A percentile compares a stretch with the other conserved stretches of the same genome.
Conservation (phyloP, 768 basidiomycete genomes). For the Termitomyces titanicus region DNA sequence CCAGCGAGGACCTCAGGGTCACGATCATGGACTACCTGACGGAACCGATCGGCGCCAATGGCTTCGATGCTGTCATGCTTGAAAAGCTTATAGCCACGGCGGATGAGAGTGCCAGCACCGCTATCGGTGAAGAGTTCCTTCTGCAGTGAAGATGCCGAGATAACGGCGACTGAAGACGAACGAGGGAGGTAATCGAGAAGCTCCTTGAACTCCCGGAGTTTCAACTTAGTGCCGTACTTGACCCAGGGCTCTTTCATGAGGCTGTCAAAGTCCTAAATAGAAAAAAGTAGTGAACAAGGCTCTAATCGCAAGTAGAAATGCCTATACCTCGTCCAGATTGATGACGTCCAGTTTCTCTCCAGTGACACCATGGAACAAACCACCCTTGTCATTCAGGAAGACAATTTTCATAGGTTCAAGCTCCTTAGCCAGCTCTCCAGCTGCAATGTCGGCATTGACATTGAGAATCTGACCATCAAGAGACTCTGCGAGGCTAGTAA, state of each 20-base stretch:
- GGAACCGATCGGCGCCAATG: slow-evolving; percentile 91
- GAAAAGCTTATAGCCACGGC: slow-evolving; percentile 97
- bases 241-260: slow-evolving; percentile 99
- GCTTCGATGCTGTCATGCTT: slow-evolving; percentile 78
- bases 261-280: slow-evolving; percentile 80
- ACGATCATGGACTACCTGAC: slow-evolving; percentile 92
- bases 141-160: slow-evolving; percentile 87
- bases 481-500: slow-evolving; percentile 92
- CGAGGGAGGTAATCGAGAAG: slow-evolving; percentile 97
- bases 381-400: slow-evolving; percentile 97
- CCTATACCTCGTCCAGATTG: slow-evolving; percentile 88
- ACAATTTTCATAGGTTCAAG: slow-evolving; percentile 98
- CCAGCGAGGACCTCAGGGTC: slow-evolving; percentile 89
- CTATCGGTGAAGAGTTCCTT: slow-evolving; percentile 99
- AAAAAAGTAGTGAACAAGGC: neutral
- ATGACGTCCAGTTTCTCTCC: slow-evolving; percentile 95
- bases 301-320: neutral
- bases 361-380: slow-evolving; percentile 95
- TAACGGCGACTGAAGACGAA: slow-evolving; percentile 97
- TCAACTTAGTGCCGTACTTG: slow-evolving; percentile 98
- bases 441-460: slow-evolving; percentile 98
- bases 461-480: slow-evolving; percentile 97
- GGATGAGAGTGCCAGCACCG: slow-evolving; percentile 96
- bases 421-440: slow-evolving; percentile 96
- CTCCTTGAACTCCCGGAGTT: slow-evolving; percentile 98